Evolutionary conservation across 169 alveolate genomes (phyloP).

Genomic region (Babesia ovis): DNA sequence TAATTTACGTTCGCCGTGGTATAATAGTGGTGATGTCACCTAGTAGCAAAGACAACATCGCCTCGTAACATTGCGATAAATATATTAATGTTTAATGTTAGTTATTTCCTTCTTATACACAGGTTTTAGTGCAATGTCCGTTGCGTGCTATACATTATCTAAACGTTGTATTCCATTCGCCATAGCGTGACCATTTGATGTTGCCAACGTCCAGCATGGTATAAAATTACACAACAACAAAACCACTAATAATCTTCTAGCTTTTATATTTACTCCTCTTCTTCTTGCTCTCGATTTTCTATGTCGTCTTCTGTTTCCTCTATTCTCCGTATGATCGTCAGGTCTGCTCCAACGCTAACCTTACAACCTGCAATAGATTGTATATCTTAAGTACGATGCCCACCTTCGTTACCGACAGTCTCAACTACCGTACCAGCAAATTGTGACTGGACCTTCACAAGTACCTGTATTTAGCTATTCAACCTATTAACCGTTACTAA

Average conservation of each 20-base stretch:
- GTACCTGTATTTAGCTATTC: slow-evolving; percentile 8
- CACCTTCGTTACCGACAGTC: slow-evolving; percentile 56
- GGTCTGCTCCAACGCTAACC: slow-evolving; percentile 45
- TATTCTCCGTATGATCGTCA: slow-evolving; percentile 12
- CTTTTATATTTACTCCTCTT: background rate
- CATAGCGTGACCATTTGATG: too few species aligned
- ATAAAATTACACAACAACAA: too few species aligned
- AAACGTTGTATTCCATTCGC: too few species aligned
- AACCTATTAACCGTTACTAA: background rate
- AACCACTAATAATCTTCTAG: too few species aligned
- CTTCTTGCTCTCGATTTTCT: slow-evolving; percentile 6
- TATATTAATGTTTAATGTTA: background rate
- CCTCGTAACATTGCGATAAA: background rate
- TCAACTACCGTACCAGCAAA: slow-evolving; percentile 48
- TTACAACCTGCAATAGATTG: slow-evolving; percentile 24
- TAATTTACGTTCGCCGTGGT: background rate
- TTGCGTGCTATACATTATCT: too few species aligned
- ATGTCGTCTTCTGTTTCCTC: slow-evolving; percentile 18
- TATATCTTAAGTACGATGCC: background rate
- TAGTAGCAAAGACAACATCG: background rate
- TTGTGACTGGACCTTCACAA: slow-evolving; percentile 63
- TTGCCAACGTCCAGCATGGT: too few species aligned
- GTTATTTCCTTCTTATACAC: too few species aligned
- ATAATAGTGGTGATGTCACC: background rate
- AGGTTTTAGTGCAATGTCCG: too few species aligned